Conservation (phyloP, 2,329 filamentous ascomycete genomes). For the Ophiostoma sp. region DNA sequence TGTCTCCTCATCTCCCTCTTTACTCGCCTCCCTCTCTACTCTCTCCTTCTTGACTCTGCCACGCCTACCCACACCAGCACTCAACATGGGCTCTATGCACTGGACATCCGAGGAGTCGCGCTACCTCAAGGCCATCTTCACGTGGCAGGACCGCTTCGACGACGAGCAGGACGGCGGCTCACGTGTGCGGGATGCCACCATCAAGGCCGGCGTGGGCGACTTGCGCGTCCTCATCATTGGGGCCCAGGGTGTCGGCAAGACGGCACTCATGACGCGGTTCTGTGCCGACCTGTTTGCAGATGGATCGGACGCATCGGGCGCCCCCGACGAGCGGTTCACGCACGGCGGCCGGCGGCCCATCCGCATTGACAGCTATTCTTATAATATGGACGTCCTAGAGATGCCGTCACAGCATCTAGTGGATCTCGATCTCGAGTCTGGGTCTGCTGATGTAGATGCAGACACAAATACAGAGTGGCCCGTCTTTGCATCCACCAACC, state of each 20-base stretch:
- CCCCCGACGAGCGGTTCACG: neutral
- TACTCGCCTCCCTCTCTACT: neutral
- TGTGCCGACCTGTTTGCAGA: neutral
- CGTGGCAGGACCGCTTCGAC: conserved; percentile 36
- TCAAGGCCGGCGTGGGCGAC: neutral
- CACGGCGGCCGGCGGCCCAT: neutral
- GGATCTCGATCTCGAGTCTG: neutral
- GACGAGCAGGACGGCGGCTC: conserved; percentile 8
- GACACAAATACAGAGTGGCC: neutral
- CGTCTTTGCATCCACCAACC: neutral
- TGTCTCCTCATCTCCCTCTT: neutral
- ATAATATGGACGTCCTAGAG: neutral
- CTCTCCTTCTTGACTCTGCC: neutral
- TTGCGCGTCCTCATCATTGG: neutral
- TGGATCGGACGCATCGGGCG: neutral
- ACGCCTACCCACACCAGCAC: neutral
- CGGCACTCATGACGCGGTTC: neutral
- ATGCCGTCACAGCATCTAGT: neutral
- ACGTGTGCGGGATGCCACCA: neutral
- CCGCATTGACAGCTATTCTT: neutral
- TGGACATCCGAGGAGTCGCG: conserved; percentile 40
- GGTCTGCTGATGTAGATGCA: neutral
- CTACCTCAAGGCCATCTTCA: conserved; percentile 39
- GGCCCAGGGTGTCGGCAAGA: neutral
- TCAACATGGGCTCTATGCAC: conserved; percentile 32